Percentiles rank a stretch among this genome's conserved stretches.
phyloP scores from a whole-genome alignment of 1,284 basidiomycete species.

The Puccinia hordei region DNA sequence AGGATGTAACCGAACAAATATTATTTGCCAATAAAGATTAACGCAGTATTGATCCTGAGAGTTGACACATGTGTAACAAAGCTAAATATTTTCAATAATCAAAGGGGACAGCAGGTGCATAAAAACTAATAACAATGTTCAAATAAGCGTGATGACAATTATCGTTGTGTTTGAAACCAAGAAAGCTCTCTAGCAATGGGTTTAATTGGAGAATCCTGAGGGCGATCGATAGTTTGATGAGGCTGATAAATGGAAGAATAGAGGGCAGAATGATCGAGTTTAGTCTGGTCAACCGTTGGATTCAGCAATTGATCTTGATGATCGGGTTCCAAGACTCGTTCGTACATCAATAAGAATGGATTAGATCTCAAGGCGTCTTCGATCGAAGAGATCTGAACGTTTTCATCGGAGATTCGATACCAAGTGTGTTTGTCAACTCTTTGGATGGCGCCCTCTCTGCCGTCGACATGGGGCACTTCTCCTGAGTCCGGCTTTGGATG shows the following conservation, averaged over 20 bases:
- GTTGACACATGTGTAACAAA: no score
- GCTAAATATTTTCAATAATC: no score
- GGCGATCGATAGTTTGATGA: not conserved
- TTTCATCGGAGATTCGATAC: slow-evolving; percentile 81
- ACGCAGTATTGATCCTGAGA: no score
- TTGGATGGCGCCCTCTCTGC: not conserved
- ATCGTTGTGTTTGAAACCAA: slow-evolving; percentile 16
- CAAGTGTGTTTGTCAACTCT: slow-evolving; percentile 64
- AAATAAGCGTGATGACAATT: no score
- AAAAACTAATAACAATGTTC: no score
- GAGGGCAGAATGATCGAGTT: not conserved
- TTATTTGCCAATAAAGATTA: no score
- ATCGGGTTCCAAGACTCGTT: slow-evolving; percentile 61
- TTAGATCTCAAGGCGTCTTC: slow-evolving; percentile 74
- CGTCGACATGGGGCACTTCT: not conserved
- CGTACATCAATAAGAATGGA: slow-evolving; percentile 87
- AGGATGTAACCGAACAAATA: no score
- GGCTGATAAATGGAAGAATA: not conserved
- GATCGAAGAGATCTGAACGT: slow-evolving; percentile 74
- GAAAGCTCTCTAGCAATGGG: slow-evolving; percentile 11
- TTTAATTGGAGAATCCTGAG: not conserved
- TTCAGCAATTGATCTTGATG: not conserved
- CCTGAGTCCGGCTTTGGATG: not conserved
- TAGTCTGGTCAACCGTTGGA: not conserved
- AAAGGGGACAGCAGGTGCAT: no score